Base-by-base conservation (phyloP, 495 filamentous ascomycete genomes). In the Darksidea phi region DNA sequence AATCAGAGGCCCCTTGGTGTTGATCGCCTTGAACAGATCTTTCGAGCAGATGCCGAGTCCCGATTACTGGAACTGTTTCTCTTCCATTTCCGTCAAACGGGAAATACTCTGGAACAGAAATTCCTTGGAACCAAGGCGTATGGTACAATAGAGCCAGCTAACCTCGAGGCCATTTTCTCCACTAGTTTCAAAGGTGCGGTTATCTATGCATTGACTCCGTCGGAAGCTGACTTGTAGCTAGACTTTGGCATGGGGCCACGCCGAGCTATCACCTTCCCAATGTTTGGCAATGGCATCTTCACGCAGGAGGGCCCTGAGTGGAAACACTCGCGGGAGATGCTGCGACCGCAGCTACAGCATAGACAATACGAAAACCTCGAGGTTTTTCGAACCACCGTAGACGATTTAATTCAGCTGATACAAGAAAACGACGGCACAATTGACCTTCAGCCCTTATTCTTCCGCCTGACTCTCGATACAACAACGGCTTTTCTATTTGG, bases 241-340 rank as follows among this genome's bases (percentile, higher is more conserved):
- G 47, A 60, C 23, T 60, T 25, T 36, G 42, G 47, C 21, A 24
- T 60, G 1, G 32, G 45, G 1, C 37, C 24, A 1, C 74, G 79
- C 41, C 70, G 70, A 28, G 38, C 66, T 8, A 66, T 70, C 5
- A 64, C 70, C 13, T 66, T 70, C 32, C 73, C 74, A 20, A 56
- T 81, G 23, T 66, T 84, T 25, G 79, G 81, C 2, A 70, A 78
- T 20, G 82, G 82, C 1, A 83, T 85, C 58, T 84, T 85, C 63
- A 77, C 78, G 0, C 77, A 82, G 49, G 79, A 84, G 15, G 82
- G 82, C 0, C 25, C 54, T 18, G 65, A 71, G 7, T 85, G 82
- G 82, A 74, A 77, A 41, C 79, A 78, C 8, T 83, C 80, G 1
- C 76, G 84, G 10, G 77, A 77, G 7, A 69, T 86, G 32, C 76